Percentiles rank a stretch among this genome's conserved stretches.
Conservation (phyloP, 23 red algal species). For the Pyropia haitanensis region DNA sequence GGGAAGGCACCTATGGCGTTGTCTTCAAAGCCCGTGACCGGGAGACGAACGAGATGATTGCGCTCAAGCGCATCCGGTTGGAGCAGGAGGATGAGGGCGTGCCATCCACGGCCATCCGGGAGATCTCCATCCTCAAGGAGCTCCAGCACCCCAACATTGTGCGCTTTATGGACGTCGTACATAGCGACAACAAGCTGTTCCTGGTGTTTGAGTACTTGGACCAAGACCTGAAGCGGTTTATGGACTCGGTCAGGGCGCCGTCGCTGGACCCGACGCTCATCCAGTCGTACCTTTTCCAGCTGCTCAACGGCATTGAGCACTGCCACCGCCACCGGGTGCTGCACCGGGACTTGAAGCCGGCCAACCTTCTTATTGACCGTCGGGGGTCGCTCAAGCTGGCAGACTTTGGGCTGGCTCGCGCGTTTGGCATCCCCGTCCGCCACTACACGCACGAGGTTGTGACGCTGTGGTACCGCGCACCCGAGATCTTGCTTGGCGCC, state of each 20-base stretch:
- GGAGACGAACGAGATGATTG: slow-evolving; percentile 56
- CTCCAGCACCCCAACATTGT: slow-evolving; percentile 92
- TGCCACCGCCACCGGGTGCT: slow-evolving; percentile 83
- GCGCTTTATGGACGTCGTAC: slow-evolving; percentile 83
- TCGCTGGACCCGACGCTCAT: slow-evolving; percentile 54
- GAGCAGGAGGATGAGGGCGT: slow-evolving; percentile 99
- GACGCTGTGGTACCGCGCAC: slow-evolving; percentile 97
- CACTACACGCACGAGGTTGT: slow-evolving; percentile 98
- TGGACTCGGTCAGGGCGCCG: slow-evolving; percentile 68
- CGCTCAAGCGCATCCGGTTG: slow-evolving; percentile 92
- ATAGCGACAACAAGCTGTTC: slow-evolving; percentile 87
- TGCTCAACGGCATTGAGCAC: slow-evolving; percentile 94
- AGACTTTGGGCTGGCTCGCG: slow-evolving; percentile 98
- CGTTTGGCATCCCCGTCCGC: slow-evolving; percentile 97
- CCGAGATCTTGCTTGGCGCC: slow-evolving; percentile 92
- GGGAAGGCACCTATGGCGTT: slow-evolving; percentile 98
- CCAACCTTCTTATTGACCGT: slow-evolving; percentile 91
- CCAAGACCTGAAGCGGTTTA: slow-evolving; percentile 97
- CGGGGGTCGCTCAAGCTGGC: slow-evolving; percentile 82
- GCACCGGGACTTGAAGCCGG: slow-evolving; percentile 96
- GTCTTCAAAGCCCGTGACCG: slow-evolving; percentile 80
- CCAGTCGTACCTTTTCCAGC: slow-evolving; percentile 91
- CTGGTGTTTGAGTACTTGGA: slow-evolving; percentile 98
- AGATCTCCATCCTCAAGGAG: slow-evolving; percentile 98
- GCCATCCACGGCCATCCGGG: slow-evolving; percentile 90